Percentiles rank a stretch among this genome's conserved stretches.
Evolutionary conservation across 1,284 basidiomycete species (phyloP).

Genomic region (Agaricales sp.): DNA sequence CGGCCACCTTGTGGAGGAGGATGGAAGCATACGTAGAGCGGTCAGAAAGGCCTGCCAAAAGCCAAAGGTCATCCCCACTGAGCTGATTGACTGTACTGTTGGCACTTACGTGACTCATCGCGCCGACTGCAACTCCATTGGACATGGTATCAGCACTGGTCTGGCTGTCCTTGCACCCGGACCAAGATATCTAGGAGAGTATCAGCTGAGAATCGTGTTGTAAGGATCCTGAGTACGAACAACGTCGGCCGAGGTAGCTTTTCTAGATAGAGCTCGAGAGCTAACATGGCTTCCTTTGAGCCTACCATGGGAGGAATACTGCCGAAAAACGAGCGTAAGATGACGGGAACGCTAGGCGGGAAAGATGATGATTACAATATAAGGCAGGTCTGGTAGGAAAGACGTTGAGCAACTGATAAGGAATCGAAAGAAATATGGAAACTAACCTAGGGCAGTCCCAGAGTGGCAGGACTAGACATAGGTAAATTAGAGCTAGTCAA

Average conservation of each 20-base stretch:
- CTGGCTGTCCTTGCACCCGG: slow-evolving; percentile 73
- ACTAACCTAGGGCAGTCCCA: slow-evolving; percentile 48
- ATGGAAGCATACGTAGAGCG: slow-evolving; percentile 33
- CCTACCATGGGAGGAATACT: slow-evolving; percentile 56
- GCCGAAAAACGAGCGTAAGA: slow-evolving; percentile 26
- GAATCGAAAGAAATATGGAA: no score
- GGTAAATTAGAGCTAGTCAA: slow-evolving; percentile 7
- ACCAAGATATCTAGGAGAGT: slow-evolving; percentile 50
- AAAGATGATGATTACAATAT: neutral
- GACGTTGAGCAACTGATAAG: no score
- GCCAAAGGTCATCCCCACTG: no score
- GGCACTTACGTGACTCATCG: slow-evolving; percentile 56
- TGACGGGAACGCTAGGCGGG: slow-evolving; percentile 29
- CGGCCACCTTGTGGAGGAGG: slow-evolving; percentile 5
- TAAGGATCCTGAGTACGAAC: no score
- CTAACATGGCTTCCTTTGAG: slow-evolving; percentile 40
- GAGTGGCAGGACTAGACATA: slow-evolving; percentile 47
- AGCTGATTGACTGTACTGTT: no score
- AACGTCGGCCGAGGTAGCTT: slow-evolving; percentile 35
- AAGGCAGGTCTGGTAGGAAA: neutral
- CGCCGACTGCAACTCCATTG: slow-evolving; percentile 48
- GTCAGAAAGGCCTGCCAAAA: slow-evolving; percentile 62
- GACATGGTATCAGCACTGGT: slow-evolving; percentile 52
- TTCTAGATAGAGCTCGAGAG: slow-evolving; percentile 21
- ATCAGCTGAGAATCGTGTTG: neutral